Base-by-base conservation (phyloP, 306 rosid genomes). In the Cicer pinnatifidum region DNA sequence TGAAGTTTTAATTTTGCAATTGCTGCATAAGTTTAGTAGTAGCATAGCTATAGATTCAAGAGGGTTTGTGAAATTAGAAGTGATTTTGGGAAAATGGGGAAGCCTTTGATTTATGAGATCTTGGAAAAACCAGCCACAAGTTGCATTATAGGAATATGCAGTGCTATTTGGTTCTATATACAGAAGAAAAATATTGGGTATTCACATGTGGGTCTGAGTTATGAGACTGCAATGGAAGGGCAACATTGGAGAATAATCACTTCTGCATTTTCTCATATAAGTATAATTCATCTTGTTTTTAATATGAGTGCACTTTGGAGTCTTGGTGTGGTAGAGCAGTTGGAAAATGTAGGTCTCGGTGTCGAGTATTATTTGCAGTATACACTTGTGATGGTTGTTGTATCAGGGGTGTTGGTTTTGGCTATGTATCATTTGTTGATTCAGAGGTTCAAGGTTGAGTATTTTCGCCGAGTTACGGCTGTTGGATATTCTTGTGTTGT, bases 401-500 rank as follows among this genome's bases (percentile, higher is more conserved):
- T 91, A 33, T 94, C 97, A 2, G 98, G 98, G 17, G 46, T 85
- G 51, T 77, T 94, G 56, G 97, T 94, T 72, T 54, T 91, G 38
- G 96, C 89, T 12, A 85, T 87, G 79, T 94, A 94, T 82, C 96
- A 94, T 80, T 2, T 91, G 61, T 76, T 91, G 84, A 88, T 94
- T 75, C 96, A 91, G 33, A 91, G 86, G 58, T 94, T 94, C 80
- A 94, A 89, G 88, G 47, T 91, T 8, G 97, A 94, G 76, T 89
- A 91, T 78, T 94, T 91, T 73, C 89, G 95, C 6, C 84, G 98
- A 51, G 95, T 91, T 37, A 89, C 96, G 0, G 97, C 98, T 75
- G 97, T 94, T 73, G 98, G 98, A 3, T 94, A 94, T 79, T 94
- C 98, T n/a, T 94, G 98, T 74, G 98, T 94, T 75, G 98, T 94